Evolutionary conservation across 2,329 filamentous ascomycete genomes (phyloP), one percentile per base, ranked within the genome.

Genomic region (Colletotrichum destructivum): DNA sequence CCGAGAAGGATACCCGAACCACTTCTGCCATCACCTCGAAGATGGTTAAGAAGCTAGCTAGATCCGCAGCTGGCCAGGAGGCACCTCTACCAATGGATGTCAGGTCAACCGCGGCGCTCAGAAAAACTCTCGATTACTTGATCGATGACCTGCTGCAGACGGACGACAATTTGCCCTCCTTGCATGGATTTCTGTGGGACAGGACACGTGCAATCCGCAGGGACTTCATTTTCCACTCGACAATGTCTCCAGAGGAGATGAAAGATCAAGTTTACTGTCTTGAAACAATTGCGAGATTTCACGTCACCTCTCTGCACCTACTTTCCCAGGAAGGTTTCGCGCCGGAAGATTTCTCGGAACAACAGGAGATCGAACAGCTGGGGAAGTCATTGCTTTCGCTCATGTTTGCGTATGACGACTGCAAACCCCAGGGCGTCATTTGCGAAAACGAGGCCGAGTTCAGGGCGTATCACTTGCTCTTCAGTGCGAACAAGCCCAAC

Each of bases 101-200:
- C 21, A 87, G 90, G 67, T 91, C 90, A 2, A 85, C 90, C 9
- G 80, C 85, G 13, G 85, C 89, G 5, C 84, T 93, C 44, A 86
- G 87, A 74, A 84, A 85, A 70, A 91, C 90, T 0, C 82, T 92
- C 8, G 87, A 92, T 77, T 92, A 93, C 74, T 82, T 93, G 4
- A 84, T 93, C 57, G 85, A 91, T 75, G 84, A 88, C 62, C 81
- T 93, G 3, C 81, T 93, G 55, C 83, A 83, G 51, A 81, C 85
- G 6, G 88, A 91, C 57, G 85, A 84, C 71, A 85, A 89, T 60
- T 82, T 93, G 8, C 84, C 88, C 0, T 75, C 80, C 5, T 81
- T 89, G 54, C 91, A 93, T 76, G 88, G 87, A 67, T 93, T 92
- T 69, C 82, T 93, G 1, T 92, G 91, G 90, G 91, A 93, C 77